phyloP scores from a whole-genome alignment of 345 rosid species.

The Eucalyptus marginata region DNA sequence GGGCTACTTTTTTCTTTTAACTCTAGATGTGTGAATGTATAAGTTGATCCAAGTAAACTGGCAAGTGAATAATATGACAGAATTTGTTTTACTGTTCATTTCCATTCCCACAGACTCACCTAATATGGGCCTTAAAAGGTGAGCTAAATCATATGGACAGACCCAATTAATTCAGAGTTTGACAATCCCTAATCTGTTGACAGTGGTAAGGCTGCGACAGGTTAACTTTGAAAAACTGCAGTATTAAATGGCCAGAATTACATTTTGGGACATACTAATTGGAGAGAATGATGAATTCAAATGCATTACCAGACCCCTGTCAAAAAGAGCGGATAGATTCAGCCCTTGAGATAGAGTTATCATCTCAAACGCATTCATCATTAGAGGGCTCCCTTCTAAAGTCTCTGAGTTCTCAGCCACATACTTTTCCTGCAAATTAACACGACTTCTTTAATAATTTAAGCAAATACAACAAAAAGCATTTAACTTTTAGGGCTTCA shows the following conservation, averaged over 20 bases:
- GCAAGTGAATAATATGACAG: neutral
- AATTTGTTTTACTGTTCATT: neutral
- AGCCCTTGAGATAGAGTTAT: conserved; percentile 92
- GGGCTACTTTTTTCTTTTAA: neutral
- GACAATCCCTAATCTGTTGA: neutral
- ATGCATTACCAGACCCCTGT: conserved; percentile 60
- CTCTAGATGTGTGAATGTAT: neutral
- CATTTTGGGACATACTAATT: neutral
- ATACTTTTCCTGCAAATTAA: conserved; percentile 46
- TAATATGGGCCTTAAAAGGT: neutral
- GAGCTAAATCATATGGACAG: neutral
- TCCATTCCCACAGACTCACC: neutral
- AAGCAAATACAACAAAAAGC: neutral
- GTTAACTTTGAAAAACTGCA: neutral
- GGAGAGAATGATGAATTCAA: neutral
- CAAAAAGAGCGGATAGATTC: conserved; percentile 86
- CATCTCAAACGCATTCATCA: conserved; percentile 98
- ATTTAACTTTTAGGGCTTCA: neutral
- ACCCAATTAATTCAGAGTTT: neutral
- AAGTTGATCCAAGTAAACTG: neutral
- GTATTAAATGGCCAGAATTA: neutral
- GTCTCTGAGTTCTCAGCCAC: conserved; percentile 43
- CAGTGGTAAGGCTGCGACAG: neutral
- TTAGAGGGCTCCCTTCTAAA: conserved; percentile 45
- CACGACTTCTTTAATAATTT: neutral